Conservation (phyloP, 2,329 filamentous ascomycete species). For the Fusarium mundagurra region DNA sequence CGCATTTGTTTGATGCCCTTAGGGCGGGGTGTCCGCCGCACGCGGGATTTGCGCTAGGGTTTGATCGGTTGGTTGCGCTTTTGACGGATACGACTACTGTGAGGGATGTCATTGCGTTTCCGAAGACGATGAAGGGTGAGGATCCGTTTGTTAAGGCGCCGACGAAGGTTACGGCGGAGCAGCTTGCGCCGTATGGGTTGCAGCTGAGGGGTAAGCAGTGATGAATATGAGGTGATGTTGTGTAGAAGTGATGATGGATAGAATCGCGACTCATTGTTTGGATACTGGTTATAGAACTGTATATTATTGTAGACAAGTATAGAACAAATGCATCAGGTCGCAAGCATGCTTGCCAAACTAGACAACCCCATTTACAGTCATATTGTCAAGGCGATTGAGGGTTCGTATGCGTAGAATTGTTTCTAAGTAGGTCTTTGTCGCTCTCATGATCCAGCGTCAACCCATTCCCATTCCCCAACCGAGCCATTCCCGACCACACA, state of each 20-base stretch:
- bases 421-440: neutral
- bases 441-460: constrained; percentile 11
- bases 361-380: neutral
- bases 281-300: constrained; percentile 8
- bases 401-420: neutral
- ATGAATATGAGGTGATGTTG: neutral
- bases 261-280: constrained; percentile 6
- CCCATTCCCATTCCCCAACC: neutral
- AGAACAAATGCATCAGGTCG: neutral
- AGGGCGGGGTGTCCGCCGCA: constrained; percentile 91
- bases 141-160: constrained; percentile 86
- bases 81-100: constrained; percentile 82
- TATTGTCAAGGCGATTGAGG: neutral
- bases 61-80: constrained; percentile 85
- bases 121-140: constrained; percentile 90
- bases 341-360: accelerated
- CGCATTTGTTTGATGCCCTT: constrained; percentile 84
- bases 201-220: constrained; percentile 31
- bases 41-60: constrained; percentile 91
- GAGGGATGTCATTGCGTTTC: constrained; percentile 95
- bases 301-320: constrained; percentile 14
- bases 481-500: constrained; percentile 12
- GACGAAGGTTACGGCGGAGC: constrained; percentile 69
- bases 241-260: neutral
- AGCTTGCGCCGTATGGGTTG: constrained; percentile 60